phyloP scores from a whole-genome alignment of 495 filamentous ascomycete species.

The Bacidia gigantensis region DNA sequence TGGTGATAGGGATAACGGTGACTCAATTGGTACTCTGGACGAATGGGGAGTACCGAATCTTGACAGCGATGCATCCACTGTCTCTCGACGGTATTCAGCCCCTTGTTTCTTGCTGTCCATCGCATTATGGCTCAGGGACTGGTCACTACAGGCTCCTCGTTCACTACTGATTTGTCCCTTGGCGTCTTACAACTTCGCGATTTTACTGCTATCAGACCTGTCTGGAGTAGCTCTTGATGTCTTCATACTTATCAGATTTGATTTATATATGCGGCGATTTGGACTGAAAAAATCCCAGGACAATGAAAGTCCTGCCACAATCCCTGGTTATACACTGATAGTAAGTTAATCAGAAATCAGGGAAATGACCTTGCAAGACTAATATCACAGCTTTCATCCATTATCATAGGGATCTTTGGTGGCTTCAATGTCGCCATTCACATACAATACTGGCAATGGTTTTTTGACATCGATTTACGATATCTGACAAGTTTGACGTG shows the following conservation, averaged over 20 bases:
- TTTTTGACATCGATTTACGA: conserved; percentile 21
- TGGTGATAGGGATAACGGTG: background rate
- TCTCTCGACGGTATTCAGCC: background rate
- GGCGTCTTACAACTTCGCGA: conserved; percentile 17
- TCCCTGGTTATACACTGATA: conserved; percentile 24
- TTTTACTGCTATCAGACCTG: conserved; percentile 20
- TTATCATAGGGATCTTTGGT: conserved; percentile 23
- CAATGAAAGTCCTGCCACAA: conserved; percentile 3
- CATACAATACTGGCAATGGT: conserved; percentile 19
- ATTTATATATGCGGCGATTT: conserved; percentile 20
- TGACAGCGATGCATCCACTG: background rate
- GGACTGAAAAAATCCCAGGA: conserved; percentile 19
- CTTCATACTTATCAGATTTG: conserved; percentile 24
- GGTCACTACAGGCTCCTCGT: conserved; percentile 6
- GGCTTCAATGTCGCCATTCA: conserved; percentile 18
- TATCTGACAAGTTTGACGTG: conserved; percentile 26
- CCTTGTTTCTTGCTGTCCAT: background rate
- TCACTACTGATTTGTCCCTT: conserved; percentile 38
- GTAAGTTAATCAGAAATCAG: background rate
- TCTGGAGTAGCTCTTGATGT: conserved; percentile 25
- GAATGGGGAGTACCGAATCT: conserved; percentile 1
- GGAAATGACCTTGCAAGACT: background rate
- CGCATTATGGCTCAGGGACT: background rate
- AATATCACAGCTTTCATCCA: conserved; percentile 21
- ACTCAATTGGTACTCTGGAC: background rate